A percentile compares a stretch with the other conserved stretches of the same genome.
phyloP scores from a whole-genome alignment of 2,329 filamentous ascomycete genomes.

The Fusarium chuoi region DNA sequence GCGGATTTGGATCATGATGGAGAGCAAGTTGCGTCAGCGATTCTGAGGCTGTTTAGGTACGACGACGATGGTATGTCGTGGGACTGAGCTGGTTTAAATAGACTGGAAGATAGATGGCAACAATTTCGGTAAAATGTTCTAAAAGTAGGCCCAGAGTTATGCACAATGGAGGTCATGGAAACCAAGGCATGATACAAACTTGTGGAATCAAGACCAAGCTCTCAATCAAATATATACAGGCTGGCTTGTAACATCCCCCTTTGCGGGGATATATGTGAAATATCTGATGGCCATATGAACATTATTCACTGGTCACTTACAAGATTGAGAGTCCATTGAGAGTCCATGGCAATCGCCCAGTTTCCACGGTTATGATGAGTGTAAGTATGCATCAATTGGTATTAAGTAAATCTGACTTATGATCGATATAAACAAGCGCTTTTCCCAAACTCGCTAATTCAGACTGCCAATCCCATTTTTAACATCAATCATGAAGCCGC shows the following conservation, averaged over 20 bases:
- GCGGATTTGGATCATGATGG: conserved; percentile 76
- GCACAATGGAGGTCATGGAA: background rate
- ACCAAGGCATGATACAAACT: background rate
- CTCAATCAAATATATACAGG: background rate
- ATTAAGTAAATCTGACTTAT: background rate
- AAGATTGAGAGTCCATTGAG: too few species aligned
- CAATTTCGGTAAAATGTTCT: background rate
- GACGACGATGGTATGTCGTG: conserved; percentile 56
- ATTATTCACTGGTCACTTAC: background rate
- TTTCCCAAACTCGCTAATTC: conserved; percentile 29
- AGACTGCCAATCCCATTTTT: conserved; percentile 6
- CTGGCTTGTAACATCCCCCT: too few species aligned
- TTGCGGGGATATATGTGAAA: background rate
- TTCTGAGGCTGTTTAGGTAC: conserved; percentile 67
- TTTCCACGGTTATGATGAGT: background rate
- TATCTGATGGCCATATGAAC: background rate
- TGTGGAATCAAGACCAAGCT: background rate
- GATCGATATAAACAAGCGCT: background rate
- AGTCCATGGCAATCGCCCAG: background rate
- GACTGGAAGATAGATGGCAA: background rate
- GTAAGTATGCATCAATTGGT: background rate
- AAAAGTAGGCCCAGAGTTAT: background rate
- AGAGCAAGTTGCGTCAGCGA: conserved; percentile 70
- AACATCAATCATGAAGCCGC: conserved; percentile 8
- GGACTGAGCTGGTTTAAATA: background rate